Conservation (phyloP, 2,329 filamentous ascomycete genomes). For the Huntiella savannae region DNA sequence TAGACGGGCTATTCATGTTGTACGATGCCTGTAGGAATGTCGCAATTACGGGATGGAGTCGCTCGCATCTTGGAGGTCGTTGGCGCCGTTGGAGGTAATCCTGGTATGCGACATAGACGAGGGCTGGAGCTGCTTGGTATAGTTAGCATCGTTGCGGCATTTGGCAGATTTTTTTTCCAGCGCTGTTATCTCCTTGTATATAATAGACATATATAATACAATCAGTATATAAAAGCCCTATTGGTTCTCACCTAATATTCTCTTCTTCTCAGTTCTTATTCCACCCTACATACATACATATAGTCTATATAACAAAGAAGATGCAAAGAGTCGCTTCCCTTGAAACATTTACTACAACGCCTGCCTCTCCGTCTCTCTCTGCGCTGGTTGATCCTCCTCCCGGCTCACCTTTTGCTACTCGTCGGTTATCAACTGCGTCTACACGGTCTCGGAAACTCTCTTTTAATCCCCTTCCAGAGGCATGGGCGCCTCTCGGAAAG, state of each 20-base stretch:
- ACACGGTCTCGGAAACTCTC: conserved; percentile 29
- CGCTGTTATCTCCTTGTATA: too few species aligned
- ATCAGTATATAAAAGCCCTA: too few species aligned
- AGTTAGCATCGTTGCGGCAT: too few species aligned
- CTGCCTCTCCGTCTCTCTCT: conserved; percentile 6
- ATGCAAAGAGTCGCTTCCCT: conserved; percentile 32
- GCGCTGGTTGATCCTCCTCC: conserved; percentile 13
- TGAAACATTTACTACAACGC: conserved; percentile 29
- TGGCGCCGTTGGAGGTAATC: background rate
- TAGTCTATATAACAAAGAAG: background rate
- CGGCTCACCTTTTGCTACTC: conserved; percentile 11
- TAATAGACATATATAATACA: too few species aligned
- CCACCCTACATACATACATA: background rate
- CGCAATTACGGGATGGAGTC: too few species aligned
- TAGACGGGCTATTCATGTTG: too few species aligned
- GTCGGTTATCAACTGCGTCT: conserved; percentile 27
- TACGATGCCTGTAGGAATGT: too few species aligned
- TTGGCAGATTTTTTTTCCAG: too few species aligned
- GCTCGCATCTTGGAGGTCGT: too few species aligned
- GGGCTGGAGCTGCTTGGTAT: background rate
- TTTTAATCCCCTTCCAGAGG: conserved; percentile 35
- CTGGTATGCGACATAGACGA: background rate
- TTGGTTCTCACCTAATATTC: background rate
- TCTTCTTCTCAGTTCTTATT: background rate
- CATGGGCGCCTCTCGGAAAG: conserved; percentile 26